Conservation (phyloP, 441 rosid genomes). For the Brassica hybrid region DNA sequence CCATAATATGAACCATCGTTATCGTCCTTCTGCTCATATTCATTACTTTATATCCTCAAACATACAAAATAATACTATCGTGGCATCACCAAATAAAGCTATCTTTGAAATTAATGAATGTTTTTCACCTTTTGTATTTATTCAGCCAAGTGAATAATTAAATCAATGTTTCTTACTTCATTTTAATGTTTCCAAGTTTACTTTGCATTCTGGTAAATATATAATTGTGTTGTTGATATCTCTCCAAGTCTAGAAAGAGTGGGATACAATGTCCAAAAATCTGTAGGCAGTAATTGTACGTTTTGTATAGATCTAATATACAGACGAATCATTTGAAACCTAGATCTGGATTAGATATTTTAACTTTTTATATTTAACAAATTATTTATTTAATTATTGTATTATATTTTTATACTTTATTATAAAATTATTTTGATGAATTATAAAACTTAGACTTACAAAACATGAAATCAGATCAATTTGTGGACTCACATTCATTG, state of each 20-base stretch:
- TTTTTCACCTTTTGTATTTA: conserved; percentile 21
- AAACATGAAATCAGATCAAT: too few relatives aligned
- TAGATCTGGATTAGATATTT: too few relatives aligned
- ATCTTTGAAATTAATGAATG: conserved; percentile 35
- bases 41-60: conserved; percentile 41
- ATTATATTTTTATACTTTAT: too few relatives aligned
- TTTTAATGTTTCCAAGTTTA: conserved; percentile 27
- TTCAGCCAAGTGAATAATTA: conserved; percentile 35
- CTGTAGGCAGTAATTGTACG: too few relatives aligned
- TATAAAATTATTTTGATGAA: too few relatives aligned
- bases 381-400: too few relatives aligned
- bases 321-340: too few relatives aligned
- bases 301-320: too few relatives aligned
- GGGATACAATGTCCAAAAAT: too few relatives aligned
- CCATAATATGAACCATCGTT: conserved; percentile 30
- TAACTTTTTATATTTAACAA: too few relatives aligned
- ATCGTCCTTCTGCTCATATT: conserved; percentile 36
- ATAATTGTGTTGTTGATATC: neutral
- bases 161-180: conserved; percentile 31
- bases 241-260: neutral
- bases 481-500: too few relatives aligned
- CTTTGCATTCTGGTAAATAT: conserved; percentile 29
- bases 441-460: too few relatives aligned
- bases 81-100: conserved; percentile 39
- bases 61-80: conserved; percentile 32